A percentile compares a stretch with the other conserved stretches of the same genome.
Conservation (phyloP, 2,329 filamentous ascomycete species). For the Ciborinia camelliae region DNA sequence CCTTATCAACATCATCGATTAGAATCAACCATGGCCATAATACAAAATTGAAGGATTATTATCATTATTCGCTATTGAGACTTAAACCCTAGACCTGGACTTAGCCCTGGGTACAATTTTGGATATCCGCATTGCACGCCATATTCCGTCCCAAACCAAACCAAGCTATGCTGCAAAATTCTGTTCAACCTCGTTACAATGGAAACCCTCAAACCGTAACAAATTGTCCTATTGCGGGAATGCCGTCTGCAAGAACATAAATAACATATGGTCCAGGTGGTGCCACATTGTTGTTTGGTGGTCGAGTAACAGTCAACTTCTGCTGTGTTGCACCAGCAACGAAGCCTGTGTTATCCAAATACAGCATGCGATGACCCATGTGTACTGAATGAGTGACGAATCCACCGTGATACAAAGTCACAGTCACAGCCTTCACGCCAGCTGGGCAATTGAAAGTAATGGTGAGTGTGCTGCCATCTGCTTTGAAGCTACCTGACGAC, state of each 20-base stretch:
- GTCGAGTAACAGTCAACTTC: slow-evolving; percentile 51
- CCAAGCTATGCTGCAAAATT: slow-evolving; percentile 6
- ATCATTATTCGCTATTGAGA: slow-evolving; percentile 14
- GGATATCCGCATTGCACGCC: slow-evolving; percentile 1
- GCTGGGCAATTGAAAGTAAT: slow-evolving; percentile 47
- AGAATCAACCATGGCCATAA: background rate
- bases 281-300: slow-evolving; percentile 52
- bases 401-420: slow-evolving; percentile 55
- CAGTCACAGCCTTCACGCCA: slow-evolving; percentile 44
- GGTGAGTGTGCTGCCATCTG: slow-evolving; percentile 44
- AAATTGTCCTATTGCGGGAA: slow-evolving; percentile 36
- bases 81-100: slow-evolving; percentile 4
- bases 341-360: slow-evolving; percentile 50
- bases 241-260: slow-evolving; percentile 48
- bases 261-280: slow-evolving; percentile 59
- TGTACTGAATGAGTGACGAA: slow-evolving; percentile 60
- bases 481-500: slow-evolving; percentile 43
- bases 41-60: slow-evolving; percentile 14
- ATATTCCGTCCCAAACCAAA: slow-evolving; percentile 4
- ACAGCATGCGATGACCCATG: slow-evolving; percentile 58
- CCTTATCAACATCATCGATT: background rate
- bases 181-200: background rate
- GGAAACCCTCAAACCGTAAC: slow-evolving; percentile 25
- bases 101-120: slow-evolving; percentile 11
- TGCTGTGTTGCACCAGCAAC: slow-evolving; percentile 42